A percentile compares a stretch with the other conserved stretches of the same genome.
Conservation (phyloP, 2,329 filamentous ascomycete genomes). For the Leptosphaerulina australis region DNA sequence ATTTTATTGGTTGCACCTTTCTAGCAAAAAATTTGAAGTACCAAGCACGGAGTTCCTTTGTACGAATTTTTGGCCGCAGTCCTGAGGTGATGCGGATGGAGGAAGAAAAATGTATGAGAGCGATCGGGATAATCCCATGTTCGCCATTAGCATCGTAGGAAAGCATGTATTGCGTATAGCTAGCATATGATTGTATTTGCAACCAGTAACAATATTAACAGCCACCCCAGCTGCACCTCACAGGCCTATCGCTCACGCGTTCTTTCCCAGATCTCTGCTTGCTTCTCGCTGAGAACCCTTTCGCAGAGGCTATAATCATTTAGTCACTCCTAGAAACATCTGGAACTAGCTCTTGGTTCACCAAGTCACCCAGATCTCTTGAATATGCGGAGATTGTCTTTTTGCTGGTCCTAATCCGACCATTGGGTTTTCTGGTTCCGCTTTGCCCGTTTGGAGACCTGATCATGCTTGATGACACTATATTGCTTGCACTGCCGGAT, state of each 20-base stretch:
- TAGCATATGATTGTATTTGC: background rate
- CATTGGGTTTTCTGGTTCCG: background rate
- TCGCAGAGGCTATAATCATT: background rate
- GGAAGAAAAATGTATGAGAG: too few species aligned
- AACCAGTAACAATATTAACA: too few species aligned
- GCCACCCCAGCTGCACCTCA: background rate
- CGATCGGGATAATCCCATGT: too few species aligned
- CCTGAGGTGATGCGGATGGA: too few species aligned
- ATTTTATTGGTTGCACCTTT: constrained; percentile 2
- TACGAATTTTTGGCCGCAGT: too few species aligned
- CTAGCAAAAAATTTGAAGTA: background rate
- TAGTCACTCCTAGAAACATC: background rate
- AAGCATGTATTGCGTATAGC: background rate
- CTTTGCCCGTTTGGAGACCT: background rate
- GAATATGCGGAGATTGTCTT: constrained; percentile 37
- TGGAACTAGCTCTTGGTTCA: constrained; percentile 18
- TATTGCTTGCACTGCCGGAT: background rate
- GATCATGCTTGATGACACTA: background rate
- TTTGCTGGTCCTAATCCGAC: background rate
- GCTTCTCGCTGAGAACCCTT: background rate
- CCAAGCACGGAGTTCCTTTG: background rate
- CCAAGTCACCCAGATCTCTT: constrained; percentile 38
- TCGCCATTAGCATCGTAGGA: too few species aligned
- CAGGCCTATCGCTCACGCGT: background rate
- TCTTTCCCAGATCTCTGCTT: background rate